phyloP scores from a whole-genome alignment of 805 yeast genomes.

The Lachancea sp. region DNA sequence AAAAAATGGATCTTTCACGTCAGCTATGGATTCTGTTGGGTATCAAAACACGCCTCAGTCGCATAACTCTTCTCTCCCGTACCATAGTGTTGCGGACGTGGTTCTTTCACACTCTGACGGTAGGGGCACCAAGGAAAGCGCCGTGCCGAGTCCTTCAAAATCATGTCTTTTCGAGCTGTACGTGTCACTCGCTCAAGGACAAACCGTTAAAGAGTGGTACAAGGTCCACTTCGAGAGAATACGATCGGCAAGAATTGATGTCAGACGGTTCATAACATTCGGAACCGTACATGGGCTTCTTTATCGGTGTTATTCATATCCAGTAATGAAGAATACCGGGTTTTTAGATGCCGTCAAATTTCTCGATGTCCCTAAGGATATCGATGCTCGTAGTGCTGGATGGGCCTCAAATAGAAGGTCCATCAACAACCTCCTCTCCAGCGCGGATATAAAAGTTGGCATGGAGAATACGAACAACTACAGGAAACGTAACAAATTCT shows the following conservation, averaged over 20 bases:
- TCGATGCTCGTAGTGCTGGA: slow-evolving; percentile 12
- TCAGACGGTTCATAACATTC: slow-evolving; percentile 78
- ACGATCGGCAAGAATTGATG: slow-evolving; percentile 52
- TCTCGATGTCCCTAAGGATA: slow-evolving; percentile 14
- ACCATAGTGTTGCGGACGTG: slow-evolving; percentile 6
- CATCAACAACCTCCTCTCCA: slow-evolving; percentile 24
- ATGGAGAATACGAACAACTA: slow-evolving; percentile 4
- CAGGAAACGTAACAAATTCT: not conserved
- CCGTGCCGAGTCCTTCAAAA: slow-evolving; percentile 48
- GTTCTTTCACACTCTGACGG: slow-evolving; percentile 4
- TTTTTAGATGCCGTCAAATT: slow-evolving; percentile 13
- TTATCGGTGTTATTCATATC: slow-evolving; percentile 73
- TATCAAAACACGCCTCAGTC: slow-evolving; percentile 9
- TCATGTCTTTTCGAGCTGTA: slow-evolving; percentile 67
- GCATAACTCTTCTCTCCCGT: slow-evolving; percentile 5
- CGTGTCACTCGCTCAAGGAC: slow-evolving; percentile 71
- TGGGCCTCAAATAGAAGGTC: slow-evolving; percentile 7
- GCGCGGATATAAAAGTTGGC: slow-evolving; percentile 30
- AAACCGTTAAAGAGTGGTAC: slow-evolving; percentile 76
- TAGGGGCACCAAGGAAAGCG: slow-evolving; percentile 6
- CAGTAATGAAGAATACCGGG: slow-evolving; percentile 40
- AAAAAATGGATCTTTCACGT: slow-evolving; percentile 1
- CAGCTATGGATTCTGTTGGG: slow-evolving; percentile 1
- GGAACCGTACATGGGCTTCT: slow-evolving; percentile 79
- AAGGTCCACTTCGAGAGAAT: slow-evolving; percentile 53